Percentiles rank a stretch among this genome's conserved stretches.
Evolutionary conservation across 805 yeast genomes (phyloP).

Genomic region (Nakazawaea ernobii): DNA sequence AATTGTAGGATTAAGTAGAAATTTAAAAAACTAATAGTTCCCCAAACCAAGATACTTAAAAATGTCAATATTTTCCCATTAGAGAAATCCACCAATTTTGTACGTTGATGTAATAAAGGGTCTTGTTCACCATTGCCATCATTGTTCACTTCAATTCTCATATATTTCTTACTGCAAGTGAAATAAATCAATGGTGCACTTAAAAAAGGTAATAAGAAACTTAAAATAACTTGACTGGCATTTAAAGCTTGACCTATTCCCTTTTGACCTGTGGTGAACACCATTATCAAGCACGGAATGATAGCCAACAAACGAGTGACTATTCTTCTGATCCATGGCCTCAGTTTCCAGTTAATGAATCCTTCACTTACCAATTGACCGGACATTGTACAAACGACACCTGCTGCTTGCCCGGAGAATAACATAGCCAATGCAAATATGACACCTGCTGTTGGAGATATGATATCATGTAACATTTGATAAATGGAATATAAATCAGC

Average conservation of each 20-base stretch:
- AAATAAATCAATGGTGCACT: constrained; percentile 78
- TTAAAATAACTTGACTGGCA: constrained; percentile 73
- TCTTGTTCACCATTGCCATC: constrained; percentile 12
- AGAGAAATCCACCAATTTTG: constrained; percentile 56
- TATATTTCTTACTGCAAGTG: constrained; percentile 53
- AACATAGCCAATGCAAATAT: constrained; percentile 75
- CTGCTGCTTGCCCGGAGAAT: constrained; percentile 78
- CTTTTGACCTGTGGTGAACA: constrained; percentile 56
- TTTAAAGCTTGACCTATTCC: constrained; percentile 68
- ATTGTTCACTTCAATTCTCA: constrained; percentile 23
- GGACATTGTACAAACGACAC: constrained; percentile 83
- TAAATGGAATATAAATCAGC: constrained; percentile 79
- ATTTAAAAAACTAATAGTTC: constrained; percentile 63
- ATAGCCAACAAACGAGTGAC: constrained; percentile 69
- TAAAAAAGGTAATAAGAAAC: constrained; percentile 71
- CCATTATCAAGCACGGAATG: constrained; percentile 66
- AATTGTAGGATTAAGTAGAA: constrained; percentile 51
- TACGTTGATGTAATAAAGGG: constrained; percentile 19
- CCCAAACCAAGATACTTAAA: constrained; percentile 60
- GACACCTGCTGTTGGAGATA: constrained; percentile 74
- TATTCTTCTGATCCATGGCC: constrained; percentile 77
- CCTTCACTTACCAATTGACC: constrained; percentile 90
- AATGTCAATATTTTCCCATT: constrained; percentile 52
- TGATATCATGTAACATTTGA: constrained; percentile 42
- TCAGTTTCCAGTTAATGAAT: constrained; percentile 68